These are phyloP conservation scores for Plasmodium gaboni DNA, from an alignment of 169 alveolate genomes.

Conservation along the genomic window DNA sequence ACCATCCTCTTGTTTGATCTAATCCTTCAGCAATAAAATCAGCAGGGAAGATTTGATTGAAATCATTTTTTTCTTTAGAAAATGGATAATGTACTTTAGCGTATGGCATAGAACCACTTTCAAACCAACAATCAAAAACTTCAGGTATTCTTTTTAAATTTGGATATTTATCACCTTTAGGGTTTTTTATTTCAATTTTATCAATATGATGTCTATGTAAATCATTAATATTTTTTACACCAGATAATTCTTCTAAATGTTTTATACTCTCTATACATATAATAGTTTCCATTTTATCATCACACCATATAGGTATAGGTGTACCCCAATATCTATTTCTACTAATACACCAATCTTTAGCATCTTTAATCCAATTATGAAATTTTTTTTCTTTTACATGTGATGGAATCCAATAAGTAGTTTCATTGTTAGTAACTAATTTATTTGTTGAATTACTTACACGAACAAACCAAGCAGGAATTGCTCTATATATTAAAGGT, in stretches of 20 bases:
- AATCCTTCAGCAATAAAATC: conserved; percentile 99
- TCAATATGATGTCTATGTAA: conserved; percentile 98
- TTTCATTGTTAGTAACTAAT: conserved; percentile 90
- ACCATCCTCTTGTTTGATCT: conserved; percentile 99
- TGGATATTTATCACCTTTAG: conserved; percentile 94
- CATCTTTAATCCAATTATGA: conserved; percentile 99
- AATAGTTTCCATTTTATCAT: conserved; percentile 94
- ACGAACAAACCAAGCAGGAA: conserved; percentile 98
- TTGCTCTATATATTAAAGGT: conserved; percentile 98
- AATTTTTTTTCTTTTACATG: conserved; percentile 97
- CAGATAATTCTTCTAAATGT: conserved; percentile 86
- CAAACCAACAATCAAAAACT: conserved; percentile 99
- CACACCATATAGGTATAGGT: conserved; percentile 98
- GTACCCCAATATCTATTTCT: conserved; percentile 99
- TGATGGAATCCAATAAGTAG: conserved; percentile 97
- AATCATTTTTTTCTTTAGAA: conserved; percentile 90
- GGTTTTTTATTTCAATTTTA: conserved; percentile 96
- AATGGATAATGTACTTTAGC: conserved; percentile 98
- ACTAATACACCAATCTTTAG: conserved; percentile 99
- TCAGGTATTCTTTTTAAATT: conserved; percentile 90
- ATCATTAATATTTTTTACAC: conserved; percentile 91
- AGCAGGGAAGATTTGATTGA: conserved; percentile 96
- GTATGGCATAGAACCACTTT: conserved; percentile 99
- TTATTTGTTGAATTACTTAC: conserved; percentile 95
- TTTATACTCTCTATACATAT: conserved; percentile 96